phyloP scores from a whole-genome alignment of 129 eudicot species.

The Heracleum sosnowskyi region DNA sequence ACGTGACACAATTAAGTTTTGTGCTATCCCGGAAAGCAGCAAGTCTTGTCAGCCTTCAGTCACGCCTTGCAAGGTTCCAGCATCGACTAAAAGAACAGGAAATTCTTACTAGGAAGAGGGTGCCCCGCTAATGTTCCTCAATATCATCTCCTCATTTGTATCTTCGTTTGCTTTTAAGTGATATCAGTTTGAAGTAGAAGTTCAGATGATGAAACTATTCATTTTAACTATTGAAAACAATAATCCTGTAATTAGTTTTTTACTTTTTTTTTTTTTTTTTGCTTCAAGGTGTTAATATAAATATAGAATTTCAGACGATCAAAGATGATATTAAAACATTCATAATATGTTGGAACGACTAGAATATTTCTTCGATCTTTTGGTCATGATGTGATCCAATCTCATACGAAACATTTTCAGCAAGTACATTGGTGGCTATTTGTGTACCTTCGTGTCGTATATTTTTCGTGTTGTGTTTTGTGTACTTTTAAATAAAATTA shows the following conservation, averaged over 20 bases:
- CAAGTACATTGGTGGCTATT: too few species aligned
- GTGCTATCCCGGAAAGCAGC: constrained; percentile 94
- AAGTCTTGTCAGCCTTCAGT: constrained; percentile 82
- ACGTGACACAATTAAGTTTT: constrained; percentile 75
- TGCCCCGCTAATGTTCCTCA: constrained; percentile 39
- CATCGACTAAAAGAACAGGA: constrained; percentile 88
- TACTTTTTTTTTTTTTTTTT: neutral
- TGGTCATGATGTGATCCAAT: neutral
- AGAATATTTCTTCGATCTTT: neutral
- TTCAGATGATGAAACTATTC: neutral
- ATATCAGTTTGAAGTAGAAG: neutral
- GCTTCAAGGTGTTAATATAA: neutral
- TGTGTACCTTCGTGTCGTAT: too few species aligned
- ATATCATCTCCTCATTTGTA: neutral
- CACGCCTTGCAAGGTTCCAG: constrained; percentile 88
- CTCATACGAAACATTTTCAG: neutral
- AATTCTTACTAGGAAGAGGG: constrained; percentile 75
- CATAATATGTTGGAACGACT: neutral
- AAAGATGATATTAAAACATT: neutral
- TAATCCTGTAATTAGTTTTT: neutral
- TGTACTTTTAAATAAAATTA: too few species aligned
- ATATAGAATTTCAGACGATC: neutral
- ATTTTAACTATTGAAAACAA: neutral
- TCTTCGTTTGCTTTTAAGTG: neutral
- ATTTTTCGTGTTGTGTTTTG: too few species aligned